These are phyloP conservation scores for Trichoderma brevicompactum DNA, from an alignment of 2,329 filamentous ascomycete species.

Conservation along the genomic window DNA sequence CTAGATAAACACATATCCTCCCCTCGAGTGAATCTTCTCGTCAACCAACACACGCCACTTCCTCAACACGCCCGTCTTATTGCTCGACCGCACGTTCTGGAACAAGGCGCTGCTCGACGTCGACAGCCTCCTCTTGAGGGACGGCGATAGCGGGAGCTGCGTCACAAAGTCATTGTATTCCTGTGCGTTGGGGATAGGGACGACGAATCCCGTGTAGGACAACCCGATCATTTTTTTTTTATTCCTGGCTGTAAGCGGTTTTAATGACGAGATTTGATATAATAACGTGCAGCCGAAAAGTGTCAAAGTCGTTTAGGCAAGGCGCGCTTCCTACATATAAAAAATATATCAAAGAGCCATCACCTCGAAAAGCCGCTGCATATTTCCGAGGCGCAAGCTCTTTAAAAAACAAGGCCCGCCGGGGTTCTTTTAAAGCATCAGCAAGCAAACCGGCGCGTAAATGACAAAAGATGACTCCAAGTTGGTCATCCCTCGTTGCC, in stretches of 20 bases:
- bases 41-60: slow-evolving; percentile 4
- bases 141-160: background rate
- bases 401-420: no score
- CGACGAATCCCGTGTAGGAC: background rate
- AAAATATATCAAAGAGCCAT: no score
- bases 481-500: no score
- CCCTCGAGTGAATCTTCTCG: background rate
- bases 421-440: no score
- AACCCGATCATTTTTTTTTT: background rate
- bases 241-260: no score
- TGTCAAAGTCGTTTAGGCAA: no score
- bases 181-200: background rate
- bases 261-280: no score
- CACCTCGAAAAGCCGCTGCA: no score
- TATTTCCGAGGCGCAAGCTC: background rate
- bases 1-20: background rate
- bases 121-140: background rate
- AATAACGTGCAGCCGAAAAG: no score
- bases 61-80: background rate
- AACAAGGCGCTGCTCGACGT: background rate
- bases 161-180: slow-evolving; percentile 12
- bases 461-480: no score
- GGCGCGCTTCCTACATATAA: no score
- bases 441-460: no score
- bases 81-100: background rate